Percentiles rank a stretch among this genome's conserved stretches.
These are phyloP conservation scores for Vararia minispora DNA, from an alignment of 768 basidiomycete genomes.

Conservation along the genomic window DNA sequence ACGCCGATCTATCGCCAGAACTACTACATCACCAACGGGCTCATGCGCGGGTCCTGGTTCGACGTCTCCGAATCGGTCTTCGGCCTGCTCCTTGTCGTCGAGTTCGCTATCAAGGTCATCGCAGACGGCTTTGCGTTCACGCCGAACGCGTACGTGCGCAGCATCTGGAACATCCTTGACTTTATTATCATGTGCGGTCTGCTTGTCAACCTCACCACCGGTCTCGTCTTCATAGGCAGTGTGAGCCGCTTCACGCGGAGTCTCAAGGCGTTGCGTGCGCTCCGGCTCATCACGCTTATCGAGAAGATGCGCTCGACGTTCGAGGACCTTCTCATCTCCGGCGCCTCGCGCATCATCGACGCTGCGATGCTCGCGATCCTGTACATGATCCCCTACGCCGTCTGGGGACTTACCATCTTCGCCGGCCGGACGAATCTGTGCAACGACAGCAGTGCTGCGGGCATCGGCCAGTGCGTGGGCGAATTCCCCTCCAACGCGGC, in stretches of 20 bases:
- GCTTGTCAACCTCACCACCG: slow-evolving; percentile 61
- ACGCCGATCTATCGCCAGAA: slow-evolving; percentile 74
- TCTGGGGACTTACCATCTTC: slow-evolving; percentile 94
- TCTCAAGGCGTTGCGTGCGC: slow-evolving; percentile 78
- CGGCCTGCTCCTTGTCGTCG: slow-evolving; percentile 58
- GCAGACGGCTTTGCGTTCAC: slow-evolving; percentile 90
- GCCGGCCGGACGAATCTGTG: slow-evolving; percentile 74
- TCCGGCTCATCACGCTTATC: slow-evolving; percentile 84
- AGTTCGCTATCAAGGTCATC: slow-evolving; percentile 82
- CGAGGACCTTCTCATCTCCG: slow-evolving; percentile 77
- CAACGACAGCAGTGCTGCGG: slow-evolving; percentile 53
- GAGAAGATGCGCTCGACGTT: slow-evolving; percentile 82
- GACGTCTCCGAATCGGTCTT: slow-evolving; percentile 69
- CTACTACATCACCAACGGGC: slow-evolving; percentile 52
- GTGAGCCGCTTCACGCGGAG: slow-evolving; percentile 75
- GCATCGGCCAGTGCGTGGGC: slow-evolving; percentile 54
- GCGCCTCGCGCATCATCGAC: slow-evolving; percentile 74
- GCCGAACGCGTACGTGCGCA: slow-evolving; percentile 84
- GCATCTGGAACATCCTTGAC: slow-evolving; percentile 89
- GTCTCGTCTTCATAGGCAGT: slow-evolving; percentile 65
- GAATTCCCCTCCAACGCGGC: slow-evolving; percentile 65
- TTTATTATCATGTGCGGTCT: slow-evolving; percentile 74
- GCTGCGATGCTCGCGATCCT: slow-evolving; percentile 84
- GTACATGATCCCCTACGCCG: slow-evolving; percentile 86
- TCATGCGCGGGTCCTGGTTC: slow-evolving; percentile 73